A percentile compares a stretch with the other conserved stretches of the same genome.
phyloP scores from a whole-genome alignment of 2,329 filamentous ascomycete genomes.

The Hypoxylon sp. region DNA sequence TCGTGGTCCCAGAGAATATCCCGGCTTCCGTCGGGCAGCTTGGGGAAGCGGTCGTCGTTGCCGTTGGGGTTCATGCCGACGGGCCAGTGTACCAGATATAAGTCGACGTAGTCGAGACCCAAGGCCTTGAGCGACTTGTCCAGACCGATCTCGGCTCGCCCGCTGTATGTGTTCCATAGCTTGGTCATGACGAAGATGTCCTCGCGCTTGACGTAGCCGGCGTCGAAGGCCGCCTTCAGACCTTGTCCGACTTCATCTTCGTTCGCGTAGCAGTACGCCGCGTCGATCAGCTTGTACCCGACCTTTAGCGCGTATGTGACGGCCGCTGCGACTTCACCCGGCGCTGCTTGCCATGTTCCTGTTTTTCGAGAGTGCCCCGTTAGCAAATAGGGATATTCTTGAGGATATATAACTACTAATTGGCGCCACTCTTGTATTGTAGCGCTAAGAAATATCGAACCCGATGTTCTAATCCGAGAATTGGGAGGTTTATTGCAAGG shows the following conservation, averaged over 20 bases:
- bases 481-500: background rate
- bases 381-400: conserved; percentile 22
- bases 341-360: conserved; percentile 76
- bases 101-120: conserved; percentile 84
- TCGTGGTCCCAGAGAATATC: conserved; percentile 79
- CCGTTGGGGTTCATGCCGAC: conserved; percentile 84
- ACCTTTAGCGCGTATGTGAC: conserved; percentile 71
- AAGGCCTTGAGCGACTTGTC: conserved; percentile 80
- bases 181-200: conserved; percentile 90
- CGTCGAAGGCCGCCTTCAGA: conserved; percentile 78
- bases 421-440: background rate
- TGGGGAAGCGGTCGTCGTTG: conserved; percentile 81
- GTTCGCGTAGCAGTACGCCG: conserved; percentile 83
- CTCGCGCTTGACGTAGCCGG: conserved; percentile 78
- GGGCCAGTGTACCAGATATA: conserved; percentile 89
- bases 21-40: conserved; percentile 78
- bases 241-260: conserved; percentile 87
- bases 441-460: background rate
- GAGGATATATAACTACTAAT: background rate
- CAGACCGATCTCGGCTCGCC: conserved; percentile 76
- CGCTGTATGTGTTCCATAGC: conserved; percentile 86
- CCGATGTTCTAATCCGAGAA: background rate
- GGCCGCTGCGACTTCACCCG: conserved; percentile 71
- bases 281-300: conserved; percentile 76
- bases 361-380: conserved; percentile 7